Conservation (phyloP, 345 rosid genomes). For the Camelina laxa region DNA sequence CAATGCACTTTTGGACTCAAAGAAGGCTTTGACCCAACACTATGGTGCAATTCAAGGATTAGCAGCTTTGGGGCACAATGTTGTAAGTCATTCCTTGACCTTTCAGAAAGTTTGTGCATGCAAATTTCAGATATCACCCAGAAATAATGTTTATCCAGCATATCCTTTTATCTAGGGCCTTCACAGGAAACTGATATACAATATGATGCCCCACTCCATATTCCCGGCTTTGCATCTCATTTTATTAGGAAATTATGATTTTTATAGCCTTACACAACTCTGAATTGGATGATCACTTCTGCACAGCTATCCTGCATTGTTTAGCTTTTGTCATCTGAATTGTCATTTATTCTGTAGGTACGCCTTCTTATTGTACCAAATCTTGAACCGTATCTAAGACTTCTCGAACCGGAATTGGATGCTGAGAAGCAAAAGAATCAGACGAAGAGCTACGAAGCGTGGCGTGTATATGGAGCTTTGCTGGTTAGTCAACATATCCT, state of each 20-base stretch:
- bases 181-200: constrained; percentile 1
- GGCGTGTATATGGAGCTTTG: constrained; percentile 91
- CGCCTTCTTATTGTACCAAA: constrained; percentile 80
- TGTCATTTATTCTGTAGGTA: constrained; percentile 52
- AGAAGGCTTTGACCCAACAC: constrained; percentile 85
- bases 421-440: constrained; percentile 86
- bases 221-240: constrained; percentile 13
- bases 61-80: constrained; percentile 87
- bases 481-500: constrained; percentile 55
- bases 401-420: constrained; percentile 90
- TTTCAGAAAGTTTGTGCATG: constrained; percentile 8
- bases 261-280: background rate
- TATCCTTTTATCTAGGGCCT: constrained; percentile 7
- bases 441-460: constrained; percentile 89
- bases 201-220: background rate
- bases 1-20: constrained; percentile 87
- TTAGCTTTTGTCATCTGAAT: constrained; percentile 9
- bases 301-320: constrained; percentile 20
- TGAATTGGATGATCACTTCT: background rate
- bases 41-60: constrained; percentile 97
- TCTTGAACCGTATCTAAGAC: constrained; percentile 73
- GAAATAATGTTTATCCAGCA: constrained; percentile 4
- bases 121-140: background rate
- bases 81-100: constrained; percentile 60
- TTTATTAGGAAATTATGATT: constrained; percentile 10